Evolutionary conservation across 495 filamentous ascomycete species (phyloP), one percentile per base, ranked within the genome.

Genomic region (Hypoxylon fuscum): DNA sequence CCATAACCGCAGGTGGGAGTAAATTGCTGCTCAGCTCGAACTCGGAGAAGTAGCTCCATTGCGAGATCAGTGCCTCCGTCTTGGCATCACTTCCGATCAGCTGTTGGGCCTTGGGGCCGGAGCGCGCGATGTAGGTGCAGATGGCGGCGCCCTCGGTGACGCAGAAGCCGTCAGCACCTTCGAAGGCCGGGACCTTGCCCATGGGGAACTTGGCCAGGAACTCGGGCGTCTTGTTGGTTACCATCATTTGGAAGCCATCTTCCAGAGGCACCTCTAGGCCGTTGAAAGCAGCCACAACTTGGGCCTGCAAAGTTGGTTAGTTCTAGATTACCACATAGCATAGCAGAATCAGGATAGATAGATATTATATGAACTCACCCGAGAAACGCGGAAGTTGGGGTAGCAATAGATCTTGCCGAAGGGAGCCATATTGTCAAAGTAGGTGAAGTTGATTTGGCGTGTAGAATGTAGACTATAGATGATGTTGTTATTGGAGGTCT

Each of bases 141-240:
- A 88, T 88, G 57, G 85, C 85, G 29, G 78, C 75, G 46, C 79
- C 77, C 58, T 87, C 85, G 64, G 78, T 64, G 35, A 87, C 59
- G 55, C 17, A 55, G 60, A 81, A 74, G 41, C 84, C 85, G 60
- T 86, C 82, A 47, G 81, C 72, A 44, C 69, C 74, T 59, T 83
- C 79, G 68, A 87, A 82, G 42, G 78, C 79, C 34, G 85, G 85
- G 15, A 86, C 80, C 55, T 87, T 87, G 70, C 85, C 85, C 18
- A 81, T 51, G 12, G 85, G 84, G 74, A 87, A 88, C 66, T 87
- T 88, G 75, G 82, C 60, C 20, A 83, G 71, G 75, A 79, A 87
- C 1, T 80, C 79, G 5, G 79, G 76, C 12, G 74, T 73, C 12
- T 58, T 59, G 75, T 85, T 87, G 67, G 76, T 81, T 18, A 75